Base-by-base conservation (phyloP, 2,329 filamentous ascomycete genomes). In the Alternaria rosae region DNA sequence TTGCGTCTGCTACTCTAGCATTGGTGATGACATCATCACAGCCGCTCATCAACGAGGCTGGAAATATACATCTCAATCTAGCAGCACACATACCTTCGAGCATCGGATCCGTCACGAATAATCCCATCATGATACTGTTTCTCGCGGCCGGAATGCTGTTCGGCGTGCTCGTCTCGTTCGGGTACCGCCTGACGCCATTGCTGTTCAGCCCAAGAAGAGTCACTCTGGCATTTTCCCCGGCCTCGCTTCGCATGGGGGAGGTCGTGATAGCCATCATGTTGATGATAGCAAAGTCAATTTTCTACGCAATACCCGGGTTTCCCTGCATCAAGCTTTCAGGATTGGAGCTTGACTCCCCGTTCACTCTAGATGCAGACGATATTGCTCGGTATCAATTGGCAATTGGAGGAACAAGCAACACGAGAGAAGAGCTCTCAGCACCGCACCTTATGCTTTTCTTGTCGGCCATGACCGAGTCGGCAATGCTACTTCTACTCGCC, bases 401-500 rank as follows among this genome's bases (percentile, higher is more conserved):
- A 52, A 44, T 53, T 9, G 56, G 57, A 32, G 21, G 15, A 20
- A 25, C 28, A 44, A 47, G 17, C 20, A 35, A 12, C 17, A 11
- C 21, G 12, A 13, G 8, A 15, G 13, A 23, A 21, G 8, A 23
- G 15, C 30, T 60, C 13, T 32, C 32, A n/a, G 25, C 47, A 41
- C 11, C 32, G 10, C 60, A 63, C 7, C 38, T 59, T 6, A 25
- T 53, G 20, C 25, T 60, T 5, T 53, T 63, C n/a, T 17, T 63
- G 9, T 55, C 60, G 13, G 57, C 57, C 12, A 50, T 60, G 56
- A 60, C 57, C 17, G 57, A 60, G 21, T 44, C 60, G 2, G 60
- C 56, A 15, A 63, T 63, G 60, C 57, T 63, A 23, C 41, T 63
- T 25, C 57, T 60, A n/a, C 52, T 63, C 32, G 32, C 57, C 4